A percentile compares a stretch with the other conserved stretches of the same genome.
phyloP scores from a whole-genome alignment of 2,329 filamentous ascomycete species.

The Stenocarpella maydis region DNA sequence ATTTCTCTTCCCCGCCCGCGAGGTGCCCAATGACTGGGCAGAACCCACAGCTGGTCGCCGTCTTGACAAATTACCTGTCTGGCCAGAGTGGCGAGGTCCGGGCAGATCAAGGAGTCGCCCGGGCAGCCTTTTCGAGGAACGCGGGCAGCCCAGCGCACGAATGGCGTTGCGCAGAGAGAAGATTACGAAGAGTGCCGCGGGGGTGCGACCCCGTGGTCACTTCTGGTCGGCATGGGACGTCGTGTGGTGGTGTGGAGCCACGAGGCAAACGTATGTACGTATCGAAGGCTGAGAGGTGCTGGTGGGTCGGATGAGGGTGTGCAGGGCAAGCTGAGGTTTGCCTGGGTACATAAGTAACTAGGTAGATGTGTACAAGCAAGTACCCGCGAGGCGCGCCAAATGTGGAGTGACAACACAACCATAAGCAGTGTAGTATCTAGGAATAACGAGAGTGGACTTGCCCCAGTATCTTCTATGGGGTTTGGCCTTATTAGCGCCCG shows the following conservation, averaged over 20 bases:
- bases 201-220: slow-evolving; percentile 9
- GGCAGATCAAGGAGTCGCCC: neutral
- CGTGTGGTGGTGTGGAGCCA: neutral
- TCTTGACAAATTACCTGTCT: neutral
- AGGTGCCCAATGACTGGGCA: slow-evolving; percentile 17
- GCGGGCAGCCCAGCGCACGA: neutral
- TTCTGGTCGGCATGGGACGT: neutral
- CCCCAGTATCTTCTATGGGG: neutral
- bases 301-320: neutral
- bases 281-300: neutral
- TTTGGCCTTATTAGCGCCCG: neutral
- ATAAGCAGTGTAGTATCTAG: neutral
- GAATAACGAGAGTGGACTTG: neutral
- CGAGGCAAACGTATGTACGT: neutral
- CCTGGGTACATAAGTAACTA: neutral
- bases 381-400: neutral
- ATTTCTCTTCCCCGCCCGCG: neutral
- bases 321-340: neutral
- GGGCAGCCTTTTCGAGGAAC: neutral
- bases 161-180: neutral
- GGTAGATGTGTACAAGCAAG: neutral
- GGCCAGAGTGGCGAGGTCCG: neutral
- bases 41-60: neutral
- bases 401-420: neutral
- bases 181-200: neutral